phyloP scores from a whole-genome alignment of 306 rosid genomes.

The Vigna angularis region DNA sequence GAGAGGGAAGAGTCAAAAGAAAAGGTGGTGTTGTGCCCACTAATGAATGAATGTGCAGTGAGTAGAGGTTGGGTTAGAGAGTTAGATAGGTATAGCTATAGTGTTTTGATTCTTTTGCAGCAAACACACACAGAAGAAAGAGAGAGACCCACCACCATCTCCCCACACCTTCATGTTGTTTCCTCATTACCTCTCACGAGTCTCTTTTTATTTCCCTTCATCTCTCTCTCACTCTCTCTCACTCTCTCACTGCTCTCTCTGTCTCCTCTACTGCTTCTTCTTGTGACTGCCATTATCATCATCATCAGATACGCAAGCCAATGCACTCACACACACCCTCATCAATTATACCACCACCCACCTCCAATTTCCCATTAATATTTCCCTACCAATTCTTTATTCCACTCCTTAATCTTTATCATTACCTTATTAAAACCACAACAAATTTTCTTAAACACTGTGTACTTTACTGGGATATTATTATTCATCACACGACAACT shows the following conservation, averaged over 20 bases:
- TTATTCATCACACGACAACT: slow-evolving; percentile 35
- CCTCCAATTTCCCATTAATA: slow-evolving; percentile 59
- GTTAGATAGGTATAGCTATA: slow-evolving; percentile 7
- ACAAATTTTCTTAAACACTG: too few species aligned
- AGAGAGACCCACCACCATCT: slow-evolving; percentile 49
- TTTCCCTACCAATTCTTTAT: slow-evolving; percentile 9
- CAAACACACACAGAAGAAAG: slow-evolving; percentile 36
- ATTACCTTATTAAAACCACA: background rate
- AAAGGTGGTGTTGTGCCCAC: slow-evolving; percentile 51
- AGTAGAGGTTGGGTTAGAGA: slow-evolving; percentile 47
- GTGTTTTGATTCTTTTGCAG: slow-evolving; percentile 55
- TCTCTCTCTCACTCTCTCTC: background rate
- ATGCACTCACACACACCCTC: slow-evolving; percentile 45
- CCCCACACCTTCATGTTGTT: slow-evolving; percentile 54
- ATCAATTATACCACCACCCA: slow-evolving; percentile 65
- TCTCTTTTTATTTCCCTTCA: background rate
- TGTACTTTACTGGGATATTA: slow-evolving; percentile 18
- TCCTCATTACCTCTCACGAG: slow-evolving; percentile 42
- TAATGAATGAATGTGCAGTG: slow-evolving; percentile 44
- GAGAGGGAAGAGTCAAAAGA: background rate
- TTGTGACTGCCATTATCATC: slow-evolving; percentile 64
- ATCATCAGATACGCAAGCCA: slow-evolving; percentile 53
- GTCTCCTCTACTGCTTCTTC: slow-evolving; percentile 46
- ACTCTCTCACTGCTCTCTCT: slow-evolving; percentile 28
- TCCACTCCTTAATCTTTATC: background rate